Conservation (phyloP, 331 rosid species). For the Rhamnella rubrinervis region DNA sequence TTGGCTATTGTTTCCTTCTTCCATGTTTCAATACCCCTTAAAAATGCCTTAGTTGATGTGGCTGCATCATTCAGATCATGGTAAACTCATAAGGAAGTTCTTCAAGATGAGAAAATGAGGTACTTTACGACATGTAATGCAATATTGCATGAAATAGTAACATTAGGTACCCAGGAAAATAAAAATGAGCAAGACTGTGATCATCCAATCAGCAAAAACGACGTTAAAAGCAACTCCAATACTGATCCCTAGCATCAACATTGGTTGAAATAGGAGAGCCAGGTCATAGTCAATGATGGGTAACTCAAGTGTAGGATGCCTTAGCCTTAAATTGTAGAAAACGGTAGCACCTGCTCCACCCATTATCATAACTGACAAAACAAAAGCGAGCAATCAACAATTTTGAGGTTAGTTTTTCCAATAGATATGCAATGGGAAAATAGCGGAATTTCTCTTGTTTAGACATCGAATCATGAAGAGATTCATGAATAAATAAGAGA, state of each 20-base stretch:
- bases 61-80: conserved; percentile 18
- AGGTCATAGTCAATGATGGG: conserved; percentile 42
- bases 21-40: conserved; percentile 38
- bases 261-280: conserved; percentile 38
- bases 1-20: conserved; percentile 34
- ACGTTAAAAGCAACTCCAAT: conserved; percentile 41
- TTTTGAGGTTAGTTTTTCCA: not conserved
- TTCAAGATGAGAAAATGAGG: not conserved
- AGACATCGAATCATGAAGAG: no score
- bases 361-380: conserved; percentile 34
- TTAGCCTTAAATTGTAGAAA: conserved; percentile 28
- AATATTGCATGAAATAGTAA: not conserved
- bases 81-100: not conserved
- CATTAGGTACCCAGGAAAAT: conserved; percentile 27
- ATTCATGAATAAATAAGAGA: not conserved
- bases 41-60: conserved; percentile 34
- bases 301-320: conserved; percentile 37
- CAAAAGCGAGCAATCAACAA: not conserved
- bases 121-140: not conserved
- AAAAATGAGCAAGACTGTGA: conserved; percentile 28
- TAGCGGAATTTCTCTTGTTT: not conserved
- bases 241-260: conserved; percentile 40
- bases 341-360: conserved; percentile 39
- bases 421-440: not conserved
- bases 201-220: conserved; percentile 40